Evolutionary conservation across 78 protist genomes (phyloP).

Genomic region (Dictyostelium discoideum): dicty_2.7 NC_007088.5:5132001-5132500

Average conservation of each 20-base stretch:
- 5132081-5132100: not conserved
- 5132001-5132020: conserved; percentile 46
- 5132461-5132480: not conserved
- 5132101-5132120: not conserved
- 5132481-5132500: conserved; percentile 70
- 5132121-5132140: no score
- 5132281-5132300: not conserved
- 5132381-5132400: conserved; percentile 79
- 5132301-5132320: conserved; percentile 18
- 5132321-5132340: conserved; percentile 31
- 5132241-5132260: conserved; percentile 59
- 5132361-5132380: conserved; percentile 73
- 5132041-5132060: conserved; percentile 52
- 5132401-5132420: conserved; percentile 40
- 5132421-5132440: conserved; percentile 6
- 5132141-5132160: no score
- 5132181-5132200: conserved; percentile 18
- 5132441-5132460: conserved; percentile 14
- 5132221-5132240: not conserved
- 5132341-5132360: conserved; percentile 82
- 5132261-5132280: conserved; percentile 59
- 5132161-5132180: not conserved
- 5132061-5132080: conserved; percentile 55
- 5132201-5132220: not conserved
- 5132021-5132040: conserved; percentile 79